Base-by-base conservation (phyloP, 2,329 filamentous ascomycete species). In the Alternaria viburni region DNA sequence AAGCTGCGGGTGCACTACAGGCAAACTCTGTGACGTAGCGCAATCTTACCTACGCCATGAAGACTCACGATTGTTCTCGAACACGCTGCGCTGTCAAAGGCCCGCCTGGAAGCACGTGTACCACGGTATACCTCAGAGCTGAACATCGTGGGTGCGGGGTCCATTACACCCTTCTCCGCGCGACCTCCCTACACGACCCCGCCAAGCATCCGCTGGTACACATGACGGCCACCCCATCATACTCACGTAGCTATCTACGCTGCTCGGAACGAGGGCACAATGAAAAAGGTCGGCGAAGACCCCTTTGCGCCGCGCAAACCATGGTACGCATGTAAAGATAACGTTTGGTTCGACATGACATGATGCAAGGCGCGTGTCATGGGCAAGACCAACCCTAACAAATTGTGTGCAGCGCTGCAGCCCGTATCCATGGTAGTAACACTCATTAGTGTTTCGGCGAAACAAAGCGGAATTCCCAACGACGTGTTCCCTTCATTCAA, bases 291-390 rank as follows among this genome's bases (percentile, higher is more conserved):
- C 26, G 61, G 28, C 57, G 45, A 63, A 55, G 51, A 56, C 61
- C 49, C 49, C 19, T 32, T 52, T 52, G 21, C 19, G 19, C 32
- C 28, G 17, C n/a, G 30, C 17, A 23, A 63, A 60, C 61, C 61
- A 63, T 63, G 51, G 61, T 60, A 59, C 56, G 54, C 41, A 52
- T 17, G 55, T 54, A 21, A 45, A 50, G 50, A 62, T 52, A 52
- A 52, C 41, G 60, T 51, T 57, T 59, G 57, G 51, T 45, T 63
- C 25, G 54, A 56, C 54, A 36, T 62, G 54, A 54, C 59, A 59
- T 54, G 60, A 58, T 62, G 60, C 60, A 62, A 58, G 55, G 32
- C 49, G 57, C 55, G 59, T 60, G 61, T 51, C 61, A 57, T 51
- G 46, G 43, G 21, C 17, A 41, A 3, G 36, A 41, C n/a, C 15